These are phyloP conservation scores for Pilatotrama ljubarskyi DNA, from an alignment of 768 basidiomycete genomes.

Conservation along the genomic window DNA sequence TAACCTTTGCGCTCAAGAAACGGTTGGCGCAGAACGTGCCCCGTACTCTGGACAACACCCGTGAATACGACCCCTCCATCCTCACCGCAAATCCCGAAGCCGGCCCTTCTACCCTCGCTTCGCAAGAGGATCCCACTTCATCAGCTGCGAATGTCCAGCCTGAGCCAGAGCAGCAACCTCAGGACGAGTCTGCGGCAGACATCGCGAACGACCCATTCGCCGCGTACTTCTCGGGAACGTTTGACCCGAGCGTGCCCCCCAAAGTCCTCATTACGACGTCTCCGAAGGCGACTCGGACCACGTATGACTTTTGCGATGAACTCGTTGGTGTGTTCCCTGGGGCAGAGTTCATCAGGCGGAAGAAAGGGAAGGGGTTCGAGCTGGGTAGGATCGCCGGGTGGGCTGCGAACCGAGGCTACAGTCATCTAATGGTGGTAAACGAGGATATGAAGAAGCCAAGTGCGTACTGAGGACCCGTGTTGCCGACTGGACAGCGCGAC, in stretches of 20 bases:
- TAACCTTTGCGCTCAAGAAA: slow-evolving; percentile 48
- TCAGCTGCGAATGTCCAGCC: slow-evolving; percentile 20
- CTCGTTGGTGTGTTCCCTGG: slow-evolving; percentile 88
- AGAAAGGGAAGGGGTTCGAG: slow-evolving; percentile 89
- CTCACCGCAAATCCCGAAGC: slow-evolving; percentile 52
- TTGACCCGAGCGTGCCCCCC: slow-evolving; percentile 72
- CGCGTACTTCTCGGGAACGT: slow-evolving; percentile 67
- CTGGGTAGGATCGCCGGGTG: slow-evolving; percentile 89
- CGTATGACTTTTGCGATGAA: slow-evolving; percentile 93
- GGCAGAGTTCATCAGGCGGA: slow-evolving; percentile 82
- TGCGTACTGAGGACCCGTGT: too few species aligned
- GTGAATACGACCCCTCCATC: slow-evolving; percentile 77
- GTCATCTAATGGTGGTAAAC: slow-evolving; percentile 89
- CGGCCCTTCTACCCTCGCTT: slow-evolving; percentile 15
- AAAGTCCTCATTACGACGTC: slow-evolving; percentile 92
- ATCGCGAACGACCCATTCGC: slow-evolving; percentile 77
- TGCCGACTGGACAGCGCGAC: too few species aligned
- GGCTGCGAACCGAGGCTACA: slow-evolving; percentile 88
- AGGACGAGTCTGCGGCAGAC: slow-evolving; percentile 64
- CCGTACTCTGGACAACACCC: slow-evolving; percentile 88
- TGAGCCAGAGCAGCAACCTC: slow-evolving; percentile 34
- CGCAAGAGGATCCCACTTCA: slow-evolving; percentile 33
- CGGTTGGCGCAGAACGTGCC: slow-evolving; percentile 85
- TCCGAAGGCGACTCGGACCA: slow-evolving; percentile 81
- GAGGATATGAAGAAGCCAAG: slow-evolving; percentile 95